Evolutionary conservation across 441 rosid genomes (phyloP), one percentile per base, ranked within the genome.

Genomic region (Arabidopsis lyrata): DNA sequence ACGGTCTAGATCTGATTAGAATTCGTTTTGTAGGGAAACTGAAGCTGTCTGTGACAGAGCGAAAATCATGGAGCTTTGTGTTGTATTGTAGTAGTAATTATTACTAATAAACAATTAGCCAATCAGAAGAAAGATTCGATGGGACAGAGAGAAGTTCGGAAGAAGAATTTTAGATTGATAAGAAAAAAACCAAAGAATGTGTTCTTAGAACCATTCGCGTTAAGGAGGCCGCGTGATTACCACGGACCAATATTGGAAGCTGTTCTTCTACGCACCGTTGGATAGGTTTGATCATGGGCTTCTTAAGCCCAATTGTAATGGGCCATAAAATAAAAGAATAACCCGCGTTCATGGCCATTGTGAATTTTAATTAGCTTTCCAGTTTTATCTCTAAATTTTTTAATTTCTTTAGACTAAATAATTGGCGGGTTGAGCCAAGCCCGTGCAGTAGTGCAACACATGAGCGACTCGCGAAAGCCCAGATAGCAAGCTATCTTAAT

Each of bases 111-210:
- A 42, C 14, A 39, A 35, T 14, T 54, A 64, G 44, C 83, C 77
- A 75, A 77, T 75, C 57, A 60, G 74, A 74, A 34, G 10, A 50
- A 55, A 76, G 80, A 71, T 82, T 73, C 73, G 67, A 70, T 29
- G 55, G 38, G 71, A 68, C 76, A 52, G 82, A 77, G 76, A 47
- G 48, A 66, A 61, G 27, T 53, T 48, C 70, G 65, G 64, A 39
- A 52, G 59, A 50, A 77, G 71, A 36, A 66, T 11, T 16, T 4
- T 4, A n/a, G 48, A 50, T 49, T 12, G 42, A 29, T 29, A 24
- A 39, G 53, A 18, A 48, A 34, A 34, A 68, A 47, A 58, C 58
- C 59, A 35, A 59, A n/a, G 57, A 56, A 67, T 56, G 15, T 66
- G 66, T 47, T 5, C 0, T 24, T 24, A 24, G 27, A 1, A 3